phyloP scores from a whole-genome alignment of 176 grass and related monocot genomes.

The Lolium perenne region DNA sequence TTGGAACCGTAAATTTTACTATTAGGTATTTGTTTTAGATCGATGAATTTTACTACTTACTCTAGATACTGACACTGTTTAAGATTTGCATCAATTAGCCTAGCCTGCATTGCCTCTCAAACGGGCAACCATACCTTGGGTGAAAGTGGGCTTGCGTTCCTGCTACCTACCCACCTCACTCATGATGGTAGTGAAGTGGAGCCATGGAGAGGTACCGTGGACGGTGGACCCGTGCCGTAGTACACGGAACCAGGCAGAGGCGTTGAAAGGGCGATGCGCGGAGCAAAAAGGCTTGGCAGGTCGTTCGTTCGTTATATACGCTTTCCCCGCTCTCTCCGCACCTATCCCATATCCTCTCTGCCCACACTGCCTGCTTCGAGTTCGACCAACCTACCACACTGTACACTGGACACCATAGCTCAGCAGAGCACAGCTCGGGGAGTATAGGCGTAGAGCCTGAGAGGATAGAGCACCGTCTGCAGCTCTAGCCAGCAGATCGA shows the following conservation, averaged over 20 bases:
- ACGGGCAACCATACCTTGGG: too few relatives aligned
- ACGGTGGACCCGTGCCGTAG: neutral
- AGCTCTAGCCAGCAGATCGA: neutral
- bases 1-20: too few relatives aligned
- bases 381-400: constrained; percentile 4
- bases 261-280: constrained; percentile 13
- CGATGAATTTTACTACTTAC: too few relatives aligned
- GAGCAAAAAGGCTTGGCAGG: neutral
- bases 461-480: neutral
- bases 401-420: neutral
- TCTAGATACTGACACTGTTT: too few relatives aligned
- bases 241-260: neutral
- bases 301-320: constrained; percentile 35
- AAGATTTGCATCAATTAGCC: too few relatives aligned
- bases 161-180: neutral
- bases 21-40: too few relatives aligned
- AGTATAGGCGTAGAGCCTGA: neutral
- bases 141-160: neutral
- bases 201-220: neutral
- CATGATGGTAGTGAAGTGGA: neutral
- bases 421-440: neutral
- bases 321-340: constrained; percentile 12
- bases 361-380: neutral
- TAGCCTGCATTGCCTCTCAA: too few relatives aligned
- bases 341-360: neutral